Conservation (phyloP, 345 rosid species). For the Microcos paniculata region DNA sequence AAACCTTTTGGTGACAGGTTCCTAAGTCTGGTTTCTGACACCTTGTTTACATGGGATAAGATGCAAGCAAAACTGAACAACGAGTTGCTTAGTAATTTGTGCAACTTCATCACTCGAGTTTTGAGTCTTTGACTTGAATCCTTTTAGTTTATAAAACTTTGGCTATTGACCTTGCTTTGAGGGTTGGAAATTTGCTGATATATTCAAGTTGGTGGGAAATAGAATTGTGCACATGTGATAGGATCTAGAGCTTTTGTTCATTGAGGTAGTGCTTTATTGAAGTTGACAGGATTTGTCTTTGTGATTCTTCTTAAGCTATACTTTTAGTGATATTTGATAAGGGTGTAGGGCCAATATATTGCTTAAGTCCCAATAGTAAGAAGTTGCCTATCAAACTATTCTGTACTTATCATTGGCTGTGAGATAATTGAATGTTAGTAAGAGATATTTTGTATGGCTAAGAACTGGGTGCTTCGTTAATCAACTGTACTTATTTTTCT, state of each 20-base stretch:
- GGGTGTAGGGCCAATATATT: too few relatives aligned
- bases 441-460: too few relatives aligned
- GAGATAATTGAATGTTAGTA: too few relatives aligned
- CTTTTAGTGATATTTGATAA: too few relatives aligned
- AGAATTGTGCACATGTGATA: neutral
- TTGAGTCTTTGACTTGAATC: constrained; percentile 36
- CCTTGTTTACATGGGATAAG: constrained; percentile 57
- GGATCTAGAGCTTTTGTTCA: neutral
- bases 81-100: constrained; percentile 60
- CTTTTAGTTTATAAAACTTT: neutral
- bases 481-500: too few relatives aligned
- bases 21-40: constrained; percentile 94
- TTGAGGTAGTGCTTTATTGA: too few relatives aligned
- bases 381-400: too few relatives aligned
- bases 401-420: too few relatives aligned
- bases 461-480: too few relatives aligned
- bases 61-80: constrained; percentile 65
- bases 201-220: neutral
- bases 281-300: too few relatives aligned
- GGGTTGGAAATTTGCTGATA: neutral
- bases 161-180: neutral
- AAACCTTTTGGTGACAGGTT: constrained; percentile 50
- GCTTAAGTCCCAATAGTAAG: too few relatives aligned
- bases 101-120: constrained; percentile 63
- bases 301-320: too few relatives aligned